Conservation (phyloP, 139 green algal species). For the Chlorella sp. region DNA sequence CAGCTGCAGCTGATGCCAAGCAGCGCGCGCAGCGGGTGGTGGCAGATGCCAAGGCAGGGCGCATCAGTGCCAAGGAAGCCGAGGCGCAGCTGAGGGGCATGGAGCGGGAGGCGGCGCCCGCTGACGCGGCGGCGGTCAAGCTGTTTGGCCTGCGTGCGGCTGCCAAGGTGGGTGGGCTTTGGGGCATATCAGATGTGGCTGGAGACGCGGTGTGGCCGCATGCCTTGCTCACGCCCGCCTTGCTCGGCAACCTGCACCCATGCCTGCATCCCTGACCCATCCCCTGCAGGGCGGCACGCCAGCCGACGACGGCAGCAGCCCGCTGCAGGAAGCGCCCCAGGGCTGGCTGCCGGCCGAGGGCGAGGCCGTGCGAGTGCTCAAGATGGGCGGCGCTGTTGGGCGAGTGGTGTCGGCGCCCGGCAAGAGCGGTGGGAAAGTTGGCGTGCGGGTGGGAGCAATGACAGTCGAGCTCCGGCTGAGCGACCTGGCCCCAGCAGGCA, state of each 20-base stretch:
- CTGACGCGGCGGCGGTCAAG: neutral
- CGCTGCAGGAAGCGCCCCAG: neutral
- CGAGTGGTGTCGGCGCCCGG: constrained; percentile 1
- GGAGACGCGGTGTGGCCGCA: no score
- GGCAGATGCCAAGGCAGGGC: constrained; percentile 11
- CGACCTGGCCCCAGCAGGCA: constrained; percentile 38
- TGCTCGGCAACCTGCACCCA: no score
- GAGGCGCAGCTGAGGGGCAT: constrained; percentile 32
- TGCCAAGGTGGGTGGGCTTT: constrained; percentile 4
- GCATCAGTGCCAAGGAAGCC: neutral
- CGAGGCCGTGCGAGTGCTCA: constrained; percentile 39
- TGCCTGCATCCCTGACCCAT: no score
- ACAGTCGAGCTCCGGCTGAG: constrained; percentile 32
- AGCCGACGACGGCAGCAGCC: neutral
- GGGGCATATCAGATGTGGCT: no score
- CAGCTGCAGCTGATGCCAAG: neutral
- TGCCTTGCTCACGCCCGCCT: no score
- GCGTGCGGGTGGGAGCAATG: constrained; percentile 45
- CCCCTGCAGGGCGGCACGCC: neutral
- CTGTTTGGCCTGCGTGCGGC: constrained; percentile 16
- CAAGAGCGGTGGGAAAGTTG: constrained; percentile 21
- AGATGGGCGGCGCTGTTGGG: constrained; percentile 47
- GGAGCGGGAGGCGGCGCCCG: constrained; percentile 27
- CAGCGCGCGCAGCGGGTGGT: neutral
- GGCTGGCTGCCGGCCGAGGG: constrained; percentile 37